Conservation (phyloP, 2,329 filamentous ascomycete species). For the Cyanodermella asteris region DNA sequence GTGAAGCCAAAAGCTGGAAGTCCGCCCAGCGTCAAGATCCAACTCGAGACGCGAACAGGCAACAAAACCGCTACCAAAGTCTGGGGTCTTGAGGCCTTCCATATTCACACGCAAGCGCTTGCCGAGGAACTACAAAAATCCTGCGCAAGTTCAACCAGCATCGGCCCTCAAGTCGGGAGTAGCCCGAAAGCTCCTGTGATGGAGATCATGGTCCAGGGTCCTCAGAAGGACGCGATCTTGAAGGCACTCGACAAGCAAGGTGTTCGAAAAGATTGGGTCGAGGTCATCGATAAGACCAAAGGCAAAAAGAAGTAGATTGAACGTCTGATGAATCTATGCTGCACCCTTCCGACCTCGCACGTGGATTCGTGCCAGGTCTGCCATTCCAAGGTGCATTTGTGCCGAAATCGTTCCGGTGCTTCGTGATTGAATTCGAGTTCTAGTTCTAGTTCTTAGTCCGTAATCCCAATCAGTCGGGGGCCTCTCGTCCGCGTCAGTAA, state of each 20-base stretch:
- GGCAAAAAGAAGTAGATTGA: constrained; percentile 37
- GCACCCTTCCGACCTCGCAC: no score
- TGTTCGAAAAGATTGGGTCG: constrained; percentile 36
- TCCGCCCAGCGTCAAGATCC: constrained; percentile 36
- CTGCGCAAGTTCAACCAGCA: constrained; percentile 45
- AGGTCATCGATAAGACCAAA: constrained; percentile 46
- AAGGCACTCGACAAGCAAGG: constrained; percentile 38
- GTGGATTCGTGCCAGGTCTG: no score
- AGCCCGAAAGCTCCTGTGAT: constrained; percentile 39
- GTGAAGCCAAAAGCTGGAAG: constrained; percentile 40
- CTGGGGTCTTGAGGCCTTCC: constrained; percentile 37
- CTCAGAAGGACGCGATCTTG: constrained; percentile 38
- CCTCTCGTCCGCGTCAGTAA: no score
- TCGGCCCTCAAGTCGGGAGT: constrained; percentile 36
- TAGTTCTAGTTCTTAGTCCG: no score
- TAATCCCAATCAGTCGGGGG: no score
- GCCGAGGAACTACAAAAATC: constrained; percentile 45
- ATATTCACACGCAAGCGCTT: constrained; percentile 35
- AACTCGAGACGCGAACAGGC: constrained; percentile 40
- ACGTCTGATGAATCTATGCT: background rate
- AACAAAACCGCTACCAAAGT: constrained; percentile 45
- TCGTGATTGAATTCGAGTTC: no score
- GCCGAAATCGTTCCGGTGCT: no score
- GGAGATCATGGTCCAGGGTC: constrained; percentile 47
- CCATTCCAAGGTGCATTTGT: no score